Evolutionary conservation across 352 stramenopile genomes (phyloP), one percentile per base, ranked within the genome.

Genomic region (Blastocystis hominis): DNA sequence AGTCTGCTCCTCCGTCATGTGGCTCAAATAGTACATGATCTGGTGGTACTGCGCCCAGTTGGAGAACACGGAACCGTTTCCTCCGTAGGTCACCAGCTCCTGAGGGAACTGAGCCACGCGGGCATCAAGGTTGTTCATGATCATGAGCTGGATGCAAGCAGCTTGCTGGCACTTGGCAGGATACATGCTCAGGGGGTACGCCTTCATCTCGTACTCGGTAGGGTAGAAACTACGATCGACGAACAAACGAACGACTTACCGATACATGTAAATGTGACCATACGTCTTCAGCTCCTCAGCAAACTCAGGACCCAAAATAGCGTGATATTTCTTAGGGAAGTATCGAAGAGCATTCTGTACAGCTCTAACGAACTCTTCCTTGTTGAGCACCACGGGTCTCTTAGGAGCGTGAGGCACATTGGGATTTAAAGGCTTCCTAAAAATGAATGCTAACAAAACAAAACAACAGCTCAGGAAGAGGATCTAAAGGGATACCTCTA

Each of bases 211-310:
- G 89, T 95, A 95, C 88, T 91, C 89, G 38, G 90, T 91, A 13
- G 93, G 93, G 9, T 92, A 92, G 89, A 94, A 95, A 78, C 75
- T 86, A 40, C 6, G 7, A 24, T 30, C 36, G 7, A 89, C n/a
- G 56, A 42, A 72, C 20, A 72, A 42, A 50, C 36, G 38, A 75
- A 9, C 20, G 34, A 86, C 55, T 20, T 69, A 86, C 75, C 80
- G 91, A 88, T 95, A 92, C 93, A 95, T 95, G 91, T 95, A 95
- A 89, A 95, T 94, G 90, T 95, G 93, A 42, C 93, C 93, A 79
- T 94, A 92, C 54, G 93, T 93, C 86, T 93, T 92, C 62, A 95
- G 91, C 88, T 96, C 93, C 80, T 95, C 90, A 24, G 93, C 91
- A 81, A 96, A 95, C 86, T 96, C 93, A 24, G 92, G 90, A 56